A percentile compares a stretch with the other conserved stretches of the same genome.
Evolutionary conservation across 768 basidiomycete genomes (phyloP).

Genomic region (Tubosaeta sp.): DNA sequence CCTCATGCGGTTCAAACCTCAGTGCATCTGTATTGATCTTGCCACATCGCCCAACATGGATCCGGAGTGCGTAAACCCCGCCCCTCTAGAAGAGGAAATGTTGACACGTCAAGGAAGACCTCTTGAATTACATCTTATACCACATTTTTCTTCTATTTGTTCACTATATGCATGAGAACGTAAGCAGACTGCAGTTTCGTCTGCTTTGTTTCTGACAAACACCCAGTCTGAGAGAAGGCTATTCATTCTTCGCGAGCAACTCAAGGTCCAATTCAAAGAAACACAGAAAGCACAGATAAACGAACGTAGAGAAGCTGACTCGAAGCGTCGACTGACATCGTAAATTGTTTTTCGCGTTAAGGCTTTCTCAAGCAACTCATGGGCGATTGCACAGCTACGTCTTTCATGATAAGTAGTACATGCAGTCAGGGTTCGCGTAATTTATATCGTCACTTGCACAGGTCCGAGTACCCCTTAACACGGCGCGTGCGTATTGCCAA

Average conservation of each 20-base stretch:
- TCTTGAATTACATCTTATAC: conserved; percentile 73
- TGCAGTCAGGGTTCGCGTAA: conserved; percentile 7
- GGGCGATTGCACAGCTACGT: conserved; percentile 48
- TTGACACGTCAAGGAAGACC: conserved; percentile 34
- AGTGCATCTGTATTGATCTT: conserved; percentile 36
- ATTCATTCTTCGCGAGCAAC: conserved; percentile 66
- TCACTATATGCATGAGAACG: conserved; percentile 61
- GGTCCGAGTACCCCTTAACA: conserved; percentile 79
- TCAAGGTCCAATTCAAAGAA: conserved; percentile 69
- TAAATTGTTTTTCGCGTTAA: conserved; percentile 38
- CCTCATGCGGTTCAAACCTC: conserved; percentile 1
- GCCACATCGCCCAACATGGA: conserved; percentile 35
- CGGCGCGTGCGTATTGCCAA: conserved; percentile 45
- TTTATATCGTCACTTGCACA: conserved; percentile 35
- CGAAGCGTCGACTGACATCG: conserved; percentile 78
- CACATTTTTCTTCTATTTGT: conserved; percentile 78
- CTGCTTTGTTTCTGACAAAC: conserved; percentile 2
- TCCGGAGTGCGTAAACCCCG: conserved; percentile 32
- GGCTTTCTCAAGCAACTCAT: background rate
- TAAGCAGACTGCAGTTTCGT: conserved; percentile 23
- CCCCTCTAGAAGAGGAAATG: background rate
- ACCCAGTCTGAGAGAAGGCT: conserved; percentile 52
- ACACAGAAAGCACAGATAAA: conserved; percentile 72
- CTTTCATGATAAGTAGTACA: conserved; percentile 62
- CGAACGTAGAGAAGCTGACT: conserved; percentile 71